Evolutionary conservation across 805 yeast species (phyloP).

Genomic region (Yamadazyma sp.): DNA sequence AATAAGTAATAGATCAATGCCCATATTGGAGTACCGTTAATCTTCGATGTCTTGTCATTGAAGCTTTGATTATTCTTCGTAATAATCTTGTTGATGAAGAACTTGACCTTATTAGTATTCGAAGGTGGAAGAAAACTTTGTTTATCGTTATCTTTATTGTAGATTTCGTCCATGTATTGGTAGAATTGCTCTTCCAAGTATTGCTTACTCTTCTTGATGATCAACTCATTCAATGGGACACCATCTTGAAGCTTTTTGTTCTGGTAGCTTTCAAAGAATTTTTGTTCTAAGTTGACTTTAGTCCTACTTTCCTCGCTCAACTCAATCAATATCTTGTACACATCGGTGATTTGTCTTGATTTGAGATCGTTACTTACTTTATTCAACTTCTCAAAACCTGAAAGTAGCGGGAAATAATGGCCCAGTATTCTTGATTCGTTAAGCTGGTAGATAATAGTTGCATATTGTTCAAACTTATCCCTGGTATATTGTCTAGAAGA

Average conservation of each 20-base stretch:
- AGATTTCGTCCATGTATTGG: slow-evolving; percentile 67
- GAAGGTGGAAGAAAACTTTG: slow-evolving; percentile 51
- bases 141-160: slow-evolving; percentile 52
- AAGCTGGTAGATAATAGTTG: slow-evolving; percentile 65
- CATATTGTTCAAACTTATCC: slow-evolving; percentile 71
- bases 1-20: slow-evolving; percentile 81
- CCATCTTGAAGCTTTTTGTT: slow-evolving; percentile 15
- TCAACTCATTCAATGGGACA: slow-evolving; percentile 39
- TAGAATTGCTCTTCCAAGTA: slow-evolving; percentile 78
- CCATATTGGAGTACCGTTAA: slow-evolving; percentile 93
- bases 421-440: slow-evolving; percentile 64
- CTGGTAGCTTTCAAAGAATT: slow-evolving; percentile 26
- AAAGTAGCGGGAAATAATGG: slow-evolving; percentile 54
- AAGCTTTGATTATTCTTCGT: slow-evolving; percentile 29
- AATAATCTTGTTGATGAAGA: slow-evolving; percentile 47
- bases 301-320: slow-evolving; percentile 40
- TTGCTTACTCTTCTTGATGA: slow-evolving; percentile 54
- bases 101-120: slow-evolving; percentile 66
- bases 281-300: slow-evolving; percentile 36
- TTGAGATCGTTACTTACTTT: slow-evolving; percentile 58
- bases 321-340: slow-evolving; percentile 65
- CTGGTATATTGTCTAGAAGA: slow-evolving; percentile 36
- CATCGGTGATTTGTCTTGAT: slow-evolving; percentile 69
- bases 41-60: slow-evolving; percentile 37
- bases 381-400: slow-evolving; percentile 60